These are phyloP conservation scores for Botryotinia narcissicola DNA, from an alignment of 2,329 filamentous ascomycete species.

Conservation along the genomic window DNA sequence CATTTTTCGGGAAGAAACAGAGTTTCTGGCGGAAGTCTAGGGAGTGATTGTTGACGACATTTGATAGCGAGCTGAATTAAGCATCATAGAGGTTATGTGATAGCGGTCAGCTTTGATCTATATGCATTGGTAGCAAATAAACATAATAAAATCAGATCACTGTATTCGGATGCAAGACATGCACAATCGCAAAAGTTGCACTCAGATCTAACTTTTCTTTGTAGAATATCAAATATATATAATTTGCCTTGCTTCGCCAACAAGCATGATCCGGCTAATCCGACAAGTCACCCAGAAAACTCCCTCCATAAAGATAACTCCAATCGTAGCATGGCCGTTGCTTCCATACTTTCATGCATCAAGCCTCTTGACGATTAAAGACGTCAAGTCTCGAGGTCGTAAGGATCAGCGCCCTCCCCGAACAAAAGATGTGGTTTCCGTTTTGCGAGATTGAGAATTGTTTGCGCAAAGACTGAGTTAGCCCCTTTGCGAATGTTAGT, in stretches of 20 bases:
- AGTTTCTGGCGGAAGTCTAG: neutral
- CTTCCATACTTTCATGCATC: no score
- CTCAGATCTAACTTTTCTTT: neutral
- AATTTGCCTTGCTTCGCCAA: neutral
- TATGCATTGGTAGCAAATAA: neutral
- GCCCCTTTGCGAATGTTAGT: slow-evolving; percentile 55
- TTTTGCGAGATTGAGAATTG: slow-evolving; percentile 83
- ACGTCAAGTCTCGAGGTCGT: slow-evolving; percentile 42
- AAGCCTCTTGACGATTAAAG: no score
- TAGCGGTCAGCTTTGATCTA: neutral
- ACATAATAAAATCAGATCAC: neutral
- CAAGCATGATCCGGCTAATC: neutral
- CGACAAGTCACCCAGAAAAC: neutral
- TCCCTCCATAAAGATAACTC: neutral
- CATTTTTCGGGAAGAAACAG: slow-evolving; percentile 80
- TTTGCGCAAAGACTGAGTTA: slow-evolving; percentile 92
- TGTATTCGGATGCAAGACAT: neutral
- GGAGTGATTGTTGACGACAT: neutral
- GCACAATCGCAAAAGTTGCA: neutral
- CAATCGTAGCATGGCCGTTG: neutral
- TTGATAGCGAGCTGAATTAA: neutral
- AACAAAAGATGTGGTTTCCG: slow-evolving; percentile 88
- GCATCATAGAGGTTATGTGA: neutral
- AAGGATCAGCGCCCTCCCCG: slow-evolving; percentile 59
- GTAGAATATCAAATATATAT: neutral